These are phyloP conservation scores for Penicillium concentricum DNA, from an alignment of 2,329 filamentous ascomycete genomes.

Conservation along the genomic window DNA sequence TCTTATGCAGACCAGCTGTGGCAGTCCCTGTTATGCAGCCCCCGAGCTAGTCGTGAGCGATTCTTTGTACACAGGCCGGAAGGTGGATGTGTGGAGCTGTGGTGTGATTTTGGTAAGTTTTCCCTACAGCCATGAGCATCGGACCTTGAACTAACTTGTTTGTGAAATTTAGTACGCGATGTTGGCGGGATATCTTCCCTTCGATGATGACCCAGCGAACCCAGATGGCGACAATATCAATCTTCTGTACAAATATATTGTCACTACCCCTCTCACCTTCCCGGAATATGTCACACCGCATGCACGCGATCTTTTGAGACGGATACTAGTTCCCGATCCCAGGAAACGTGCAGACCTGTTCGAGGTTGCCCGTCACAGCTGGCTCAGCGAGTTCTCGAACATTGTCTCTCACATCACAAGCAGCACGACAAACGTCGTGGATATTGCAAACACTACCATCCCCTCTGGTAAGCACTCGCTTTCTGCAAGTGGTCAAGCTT, in stretches of 20 bases:
- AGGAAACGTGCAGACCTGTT: slow-evolving; percentile 93
- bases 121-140: not conserved
- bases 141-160: not conserved
- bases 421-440: slow-evolving; percentile 80
- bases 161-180: slow-evolving; percentile 77
- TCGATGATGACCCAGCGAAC: slow-evolving; percentile 97
- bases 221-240: slow-evolving; percentile 99
- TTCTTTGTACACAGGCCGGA: slow-evolving; percentile 92
- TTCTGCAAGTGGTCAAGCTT: not conserved
- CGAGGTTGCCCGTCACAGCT: slow-evolving; percentile 95
- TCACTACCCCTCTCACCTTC: slow-evolving; percentile 93
- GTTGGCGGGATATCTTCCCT: slow-evolving; percentile 95
- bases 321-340: slow-evolving; percentile 93
- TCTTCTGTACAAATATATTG: slow-evolving; percentile 97
- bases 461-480: slow-evolving; percentile 50
- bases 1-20: slow-evolving; percentile 98
- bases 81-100: slow-evolving; percentile 99
- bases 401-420: slow-evolving; percentile 97
- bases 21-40: slow-evolving; percentile 95
- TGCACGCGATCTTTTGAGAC: slow-evolving; percentile 83
- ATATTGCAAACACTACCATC: slow-evolving; percentile 78
- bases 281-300: slow-evolving; percentile 98
- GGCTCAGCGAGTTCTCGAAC: slow-evolving; percentile 95
- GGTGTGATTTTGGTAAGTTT: slow-evolving; percentile 87
- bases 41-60: slow-evolving; percentile 97